Conservation (phyloP, 78 protist genomes). For the Dictyostelium firmibasis region DNA sequence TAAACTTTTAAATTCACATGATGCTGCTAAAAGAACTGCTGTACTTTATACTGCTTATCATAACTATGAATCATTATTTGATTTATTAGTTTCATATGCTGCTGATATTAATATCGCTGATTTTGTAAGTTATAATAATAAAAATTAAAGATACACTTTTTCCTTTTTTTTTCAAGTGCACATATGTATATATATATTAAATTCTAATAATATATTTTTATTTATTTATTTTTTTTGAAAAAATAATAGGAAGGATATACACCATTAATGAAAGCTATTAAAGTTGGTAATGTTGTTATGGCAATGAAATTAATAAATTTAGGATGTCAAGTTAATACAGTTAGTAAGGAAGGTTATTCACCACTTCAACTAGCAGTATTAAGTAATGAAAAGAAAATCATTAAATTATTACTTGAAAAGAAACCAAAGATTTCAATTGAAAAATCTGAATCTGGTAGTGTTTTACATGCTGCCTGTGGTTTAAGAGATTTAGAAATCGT, state of each 20-base stretch:
- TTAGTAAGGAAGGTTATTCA: constrained; percentile 36
- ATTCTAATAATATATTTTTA: too few species aligned
- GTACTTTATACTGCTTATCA: constrained; percentile 10
- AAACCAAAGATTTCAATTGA: constrained; percentile 23
- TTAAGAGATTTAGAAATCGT: constrained; percentile 3
- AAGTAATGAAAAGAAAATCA: background rate
- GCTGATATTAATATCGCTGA: constrained; percentile 17
- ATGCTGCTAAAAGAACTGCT: constrained; percentile 44
- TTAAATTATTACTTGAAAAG: constrained; percentile 3
- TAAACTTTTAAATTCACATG: constrained; percentile 2
- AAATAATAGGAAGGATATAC: constrained; percentile 9
- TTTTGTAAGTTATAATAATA: constrained; percentile 57
- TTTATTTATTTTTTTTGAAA: background rate
- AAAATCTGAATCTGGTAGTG: constrained; percentile 22
- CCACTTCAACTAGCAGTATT: constrained; percentile 41
- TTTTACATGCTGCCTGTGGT: constrained; percentile 49
- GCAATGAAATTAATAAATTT: constrained; percentile 21
- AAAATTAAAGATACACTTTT: background rate
- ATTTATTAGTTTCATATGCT: background rate
- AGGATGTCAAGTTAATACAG: background rate
- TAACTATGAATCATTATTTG: background rate
- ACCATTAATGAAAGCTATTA: constrained; percentile 61
- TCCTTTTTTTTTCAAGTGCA: too few species aligned
- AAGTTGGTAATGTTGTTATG: constrained; percentile 4
- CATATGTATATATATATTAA: background rate